phyloP scores from a whole-genome alignment of 345 rosid species.

The Melastoma malabathricum region DNA sequence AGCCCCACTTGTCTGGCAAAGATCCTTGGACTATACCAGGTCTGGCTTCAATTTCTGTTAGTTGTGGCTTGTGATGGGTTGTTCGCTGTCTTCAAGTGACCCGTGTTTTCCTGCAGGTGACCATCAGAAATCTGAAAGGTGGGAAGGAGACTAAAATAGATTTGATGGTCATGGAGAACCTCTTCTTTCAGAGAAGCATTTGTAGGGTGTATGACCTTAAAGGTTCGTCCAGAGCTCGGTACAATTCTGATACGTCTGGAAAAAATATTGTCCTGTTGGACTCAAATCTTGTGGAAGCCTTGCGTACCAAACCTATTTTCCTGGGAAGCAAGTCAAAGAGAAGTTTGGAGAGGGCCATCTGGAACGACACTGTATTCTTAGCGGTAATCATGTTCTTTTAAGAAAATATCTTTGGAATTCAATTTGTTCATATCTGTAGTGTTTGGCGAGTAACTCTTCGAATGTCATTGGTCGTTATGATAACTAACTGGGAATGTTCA shows the following conservation, averaged over 20 bases:
- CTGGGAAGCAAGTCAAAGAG: conserved; percentile 94
- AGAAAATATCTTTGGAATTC: not conserved
- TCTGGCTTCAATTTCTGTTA: conserved; percentile 13
- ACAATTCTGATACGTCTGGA: conserved; percentile 76
- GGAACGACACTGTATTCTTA: conserved; percentile 89
- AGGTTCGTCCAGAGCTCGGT: conserved; percentile 74
- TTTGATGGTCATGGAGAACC: conserved; percentile 97
- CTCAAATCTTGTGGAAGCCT: conserved; percentile 65
- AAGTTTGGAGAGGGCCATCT: conserved; percentile 85
- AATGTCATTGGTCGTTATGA: no score
- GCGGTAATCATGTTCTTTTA: conserved; percentile 43
- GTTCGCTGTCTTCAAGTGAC: conserved; percentile 7
- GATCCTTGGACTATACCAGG: conserved; percentile 97
- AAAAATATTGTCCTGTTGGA: conserved; percentile 68
- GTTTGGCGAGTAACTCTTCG: no score
- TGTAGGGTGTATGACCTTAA: conserved; percentile 78
- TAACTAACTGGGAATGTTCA: not conserved
- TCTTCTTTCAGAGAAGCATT: conserved; percentile 64
- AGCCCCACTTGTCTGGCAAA: conserved; percentile 98
- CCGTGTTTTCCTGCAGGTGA: conserved; percentile 35
- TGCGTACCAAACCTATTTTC: conserved; percentile 79
- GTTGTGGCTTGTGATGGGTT: not conserved
- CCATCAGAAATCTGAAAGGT: conserved; percentile 61
- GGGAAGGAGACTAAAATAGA: conserved; percentile 93
- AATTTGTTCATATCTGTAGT: no score